Conservation (phyloP, 1,284 basidiomycete species). For the Chondrostereum purpureum region DNA sequence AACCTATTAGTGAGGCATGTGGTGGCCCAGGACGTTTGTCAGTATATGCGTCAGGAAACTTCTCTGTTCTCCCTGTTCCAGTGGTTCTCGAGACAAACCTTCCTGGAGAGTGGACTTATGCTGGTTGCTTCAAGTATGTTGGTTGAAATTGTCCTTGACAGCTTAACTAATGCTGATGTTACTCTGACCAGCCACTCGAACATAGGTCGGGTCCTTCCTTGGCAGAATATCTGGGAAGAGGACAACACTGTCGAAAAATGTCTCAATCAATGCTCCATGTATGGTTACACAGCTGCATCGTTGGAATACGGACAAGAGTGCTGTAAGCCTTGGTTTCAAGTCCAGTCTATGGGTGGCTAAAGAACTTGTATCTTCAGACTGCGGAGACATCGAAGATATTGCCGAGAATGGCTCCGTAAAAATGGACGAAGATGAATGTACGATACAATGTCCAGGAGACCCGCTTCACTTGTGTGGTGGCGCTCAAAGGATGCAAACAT, state of each 20-base stretch:
- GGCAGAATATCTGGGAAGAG: slow-evolving; percentile 48
- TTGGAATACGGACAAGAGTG: slow-evolving; percentile 8
- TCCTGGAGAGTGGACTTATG: slow-evolving; percentile 54
- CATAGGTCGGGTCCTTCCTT: slow-evolving; percentile 44
- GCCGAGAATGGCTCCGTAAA: slow-evolving; percentile 28
- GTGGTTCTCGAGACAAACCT: slow-evolving; percentile 44
- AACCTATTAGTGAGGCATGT: slow-evolving; percentile 48
- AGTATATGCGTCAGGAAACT: slow-evolving; percentile 48
- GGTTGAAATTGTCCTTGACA: background rate
- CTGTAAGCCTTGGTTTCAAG: slow-evolving; percentile 7
- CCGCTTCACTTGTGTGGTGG: slow-evolving; percentile 60
- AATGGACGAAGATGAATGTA: slow-evolving; percentile 18
- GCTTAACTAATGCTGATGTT: slow-evolving; percentile 22
- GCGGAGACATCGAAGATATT: slow-evolving; percentile 58
- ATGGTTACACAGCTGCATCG: slow-evolving; percentile 4
- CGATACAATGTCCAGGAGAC: slow-evolving; percentile 58
- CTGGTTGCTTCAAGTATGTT: slow-evolving; percentile 58
- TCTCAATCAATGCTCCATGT: slow-evolving; percentile 3
- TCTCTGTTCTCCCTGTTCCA: slow-evolving; percentile 56
- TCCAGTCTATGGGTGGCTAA: background rate
- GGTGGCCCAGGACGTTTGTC: slow-evolving; percentile 64
- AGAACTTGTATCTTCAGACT: slow-evolving; percentile 24
- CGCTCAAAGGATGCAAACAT: slow-evolving; percentile 41
- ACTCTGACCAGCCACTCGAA: slow-evolving; percentile 20
- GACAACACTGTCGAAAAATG: slow-evolving; percentile 8